Evolutionary conservation across 2,329 filamentous ascomycete species (phyloP).

Genomic region (Elsinoe batatas): DNA sequence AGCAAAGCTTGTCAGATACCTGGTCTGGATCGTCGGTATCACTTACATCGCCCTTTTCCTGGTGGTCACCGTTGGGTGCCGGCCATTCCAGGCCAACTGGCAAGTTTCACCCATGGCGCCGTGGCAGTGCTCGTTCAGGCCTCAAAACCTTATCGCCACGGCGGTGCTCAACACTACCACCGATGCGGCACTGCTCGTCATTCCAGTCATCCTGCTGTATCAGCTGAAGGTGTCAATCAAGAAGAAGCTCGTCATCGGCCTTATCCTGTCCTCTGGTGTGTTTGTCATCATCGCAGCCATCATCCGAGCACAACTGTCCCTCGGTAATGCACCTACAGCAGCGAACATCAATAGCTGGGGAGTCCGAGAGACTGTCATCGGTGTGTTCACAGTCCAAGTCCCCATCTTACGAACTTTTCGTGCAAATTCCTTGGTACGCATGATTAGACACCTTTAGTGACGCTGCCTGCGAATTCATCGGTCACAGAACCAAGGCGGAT

Average conservation of each 20-base stretch:
- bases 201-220: slow-evolving; percentile 29
- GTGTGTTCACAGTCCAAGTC: slow-evolving; percentile 29
- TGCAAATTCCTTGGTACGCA: too few species aligned
- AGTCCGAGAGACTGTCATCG: slow-evolving; percentile 29
- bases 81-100: slow-evolving; percentile 24
- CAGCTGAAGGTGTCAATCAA: slow-evolving; percentile 23
- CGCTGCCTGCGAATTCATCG: too few species aligned
- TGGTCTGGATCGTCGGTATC: slow-evolving; percentile 21
- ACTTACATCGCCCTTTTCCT: slow-evolving; percentile 27
- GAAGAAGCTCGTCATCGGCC: slow-evolving; percentile 27
- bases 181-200: slow-evolving; percentile 25
- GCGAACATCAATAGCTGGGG: slow-evolving; percentile 32
- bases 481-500: background rate
- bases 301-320: slow-evolving; percentile 26
- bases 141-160: slow-evolving; percentile 23
- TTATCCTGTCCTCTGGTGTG: slow-evolving; percentile 28
- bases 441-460: background rate
- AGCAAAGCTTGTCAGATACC: slow-evolving; percentile 22
- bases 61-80: slow-evolving; percentile 25
- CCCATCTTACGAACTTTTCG: slow-evolving; percentile 21
- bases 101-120: slow-evolving; percentile 23
- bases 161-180: slow-evolving; percentile 27
- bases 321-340: slow-evolving; percentile 23
- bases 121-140: slow-evolving; percentile 23
- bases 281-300: slow-evolving; percentile 31